Conservation (phyloP, 345 rosid species). For the Salix udensis region DNA sequence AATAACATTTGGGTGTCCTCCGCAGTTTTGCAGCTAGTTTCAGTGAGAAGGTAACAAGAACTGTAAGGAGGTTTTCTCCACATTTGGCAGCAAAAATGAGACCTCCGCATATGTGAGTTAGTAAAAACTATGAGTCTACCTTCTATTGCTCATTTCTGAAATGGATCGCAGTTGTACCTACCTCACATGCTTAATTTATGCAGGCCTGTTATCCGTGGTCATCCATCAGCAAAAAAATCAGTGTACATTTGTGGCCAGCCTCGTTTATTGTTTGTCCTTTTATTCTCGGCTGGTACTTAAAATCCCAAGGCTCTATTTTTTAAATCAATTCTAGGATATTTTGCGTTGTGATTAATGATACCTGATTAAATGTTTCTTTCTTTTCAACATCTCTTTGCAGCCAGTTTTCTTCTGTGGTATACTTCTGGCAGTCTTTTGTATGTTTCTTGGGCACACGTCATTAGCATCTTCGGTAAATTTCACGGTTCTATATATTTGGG, state of each 20-base stretch:
- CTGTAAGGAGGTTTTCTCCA: constrained; percentile 84
- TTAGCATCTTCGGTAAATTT: constrained; percentile 65
- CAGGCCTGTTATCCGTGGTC: constrained; percentile 96
- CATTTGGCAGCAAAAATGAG: constrained; percentile 97
- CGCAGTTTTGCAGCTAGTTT: constrained; percentile 93
- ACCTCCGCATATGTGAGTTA: constrained; percentile 78
- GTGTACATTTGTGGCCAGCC: constrained; percentile 77
- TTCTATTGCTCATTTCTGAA: constrained; percentile 3
- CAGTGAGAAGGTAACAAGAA: constrained; percentile 87
- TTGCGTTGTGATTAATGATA: background rate
- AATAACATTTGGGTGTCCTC: background rate
- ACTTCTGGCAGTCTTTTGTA: constrained; percentile 68
- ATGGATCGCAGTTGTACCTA: background rate
- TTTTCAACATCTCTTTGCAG: constrained; percentile 31
- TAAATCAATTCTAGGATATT: background rate
- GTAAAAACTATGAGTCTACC: background rate
- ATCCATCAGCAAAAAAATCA: constrained; percentile 76
- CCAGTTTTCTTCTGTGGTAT: constrained; percentile 75
- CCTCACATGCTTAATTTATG: constrained; percentile 12
- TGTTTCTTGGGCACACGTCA: constrained; percentile 65
- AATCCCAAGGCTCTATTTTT: constrained; percentile 1
- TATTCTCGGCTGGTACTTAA: constrained; percentile 63
- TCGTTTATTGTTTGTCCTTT: constrained; percentile 80
- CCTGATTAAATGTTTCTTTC: constrained; percentile 4
- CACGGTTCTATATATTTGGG: too few relatives aligned